Evolutionary conservation across 257 asterid genomes (phyloP).

Genomic region (Solanum piurae): DNA sequence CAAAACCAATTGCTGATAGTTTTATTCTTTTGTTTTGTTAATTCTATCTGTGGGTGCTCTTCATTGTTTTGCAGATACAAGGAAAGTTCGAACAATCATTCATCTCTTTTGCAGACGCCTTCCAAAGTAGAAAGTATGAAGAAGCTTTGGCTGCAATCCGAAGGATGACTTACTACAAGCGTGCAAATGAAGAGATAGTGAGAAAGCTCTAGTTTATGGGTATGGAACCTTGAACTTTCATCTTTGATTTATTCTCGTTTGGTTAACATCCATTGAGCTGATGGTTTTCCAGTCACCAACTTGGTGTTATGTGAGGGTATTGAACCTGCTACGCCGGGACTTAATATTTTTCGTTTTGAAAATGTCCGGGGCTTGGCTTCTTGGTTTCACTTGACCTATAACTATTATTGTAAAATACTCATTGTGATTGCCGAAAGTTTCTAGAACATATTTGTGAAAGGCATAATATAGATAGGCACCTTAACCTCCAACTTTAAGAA

Average conservation of each 20-base stretch:
- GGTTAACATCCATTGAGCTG: not conserved
- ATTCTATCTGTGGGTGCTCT: not conserved
- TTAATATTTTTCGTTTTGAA: not conserved
- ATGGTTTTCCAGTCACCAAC: not conserved
- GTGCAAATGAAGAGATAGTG: conserved; percentile 72
- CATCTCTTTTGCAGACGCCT: conserved; percentile 52
- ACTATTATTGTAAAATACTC: not conserved
- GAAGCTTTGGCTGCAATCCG: conserved; percentile 56
- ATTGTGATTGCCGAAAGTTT: not conserved
- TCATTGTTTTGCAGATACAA: conserved; percentile 43
- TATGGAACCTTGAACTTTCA: not conserved
- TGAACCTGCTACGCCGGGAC: not conserved
- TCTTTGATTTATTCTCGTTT: not conserved
- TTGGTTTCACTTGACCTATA: not conserved
- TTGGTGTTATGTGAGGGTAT: not conserved
- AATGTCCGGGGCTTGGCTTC: not conserved
- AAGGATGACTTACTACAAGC: conserved; percentile 81
- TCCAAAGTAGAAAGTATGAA: conserved; percentile 29
- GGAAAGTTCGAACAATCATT: conserved; percentile 49
- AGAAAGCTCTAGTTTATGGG: conserved; percentile 52
- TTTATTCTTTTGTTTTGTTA: not conserved
- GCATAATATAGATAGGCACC: not conserved
- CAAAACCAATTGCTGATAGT: not conserved
- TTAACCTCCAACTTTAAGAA: not conserved
- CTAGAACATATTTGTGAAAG: not conserved